Percentiles rank a stretch among this genome's conserved stretches.
Evolutionary conservation across 495 filamentous ascomycete species (phyloP).

Genomic region (Parachaetomium inaequale): DNA sequence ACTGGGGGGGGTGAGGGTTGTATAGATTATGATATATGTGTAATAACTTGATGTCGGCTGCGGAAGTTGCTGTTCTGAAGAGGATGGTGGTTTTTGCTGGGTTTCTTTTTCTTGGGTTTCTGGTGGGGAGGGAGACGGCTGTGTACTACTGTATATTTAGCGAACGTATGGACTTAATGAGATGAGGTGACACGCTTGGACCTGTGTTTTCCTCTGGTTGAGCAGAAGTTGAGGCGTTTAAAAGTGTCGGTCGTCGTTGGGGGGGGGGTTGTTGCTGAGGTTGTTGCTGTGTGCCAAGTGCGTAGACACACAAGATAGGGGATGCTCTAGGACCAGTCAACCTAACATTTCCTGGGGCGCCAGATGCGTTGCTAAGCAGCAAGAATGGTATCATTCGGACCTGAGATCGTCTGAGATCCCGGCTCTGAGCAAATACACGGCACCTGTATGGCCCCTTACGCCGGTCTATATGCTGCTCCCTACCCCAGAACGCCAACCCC

Average conservation of each 20-base stretch:
- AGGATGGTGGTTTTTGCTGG: not conserved
- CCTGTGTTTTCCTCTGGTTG: no score
- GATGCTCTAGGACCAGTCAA: no score
- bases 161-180: slow-evolving; percentile 4
- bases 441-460: not conserved
- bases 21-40: slow-evolving; percentile 7
- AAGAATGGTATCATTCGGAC: no score
- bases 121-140: no score
- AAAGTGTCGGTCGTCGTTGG: no score
- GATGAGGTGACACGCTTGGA: not conserved
- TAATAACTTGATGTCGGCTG: not conserved
- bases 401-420: no score
- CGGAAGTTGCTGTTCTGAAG: not conserved
- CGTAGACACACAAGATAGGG: no score
- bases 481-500: not conserved
- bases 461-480: not conserved
- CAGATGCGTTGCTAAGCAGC: no score
- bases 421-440: not conserved
- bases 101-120: not conserved
- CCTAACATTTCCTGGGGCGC: no score
- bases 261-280: no score
- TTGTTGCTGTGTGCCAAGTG: no score
- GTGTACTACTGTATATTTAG: slow-evolving; percentile 7
- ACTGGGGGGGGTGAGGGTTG: not conserved
- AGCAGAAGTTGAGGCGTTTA: no score